Evolutionary conservation across 768 basidiomycete genomes (phyloP), one percentile per base, ranked within the genome.

Genomic region (Dacryopinax primogenitus): DNA sequence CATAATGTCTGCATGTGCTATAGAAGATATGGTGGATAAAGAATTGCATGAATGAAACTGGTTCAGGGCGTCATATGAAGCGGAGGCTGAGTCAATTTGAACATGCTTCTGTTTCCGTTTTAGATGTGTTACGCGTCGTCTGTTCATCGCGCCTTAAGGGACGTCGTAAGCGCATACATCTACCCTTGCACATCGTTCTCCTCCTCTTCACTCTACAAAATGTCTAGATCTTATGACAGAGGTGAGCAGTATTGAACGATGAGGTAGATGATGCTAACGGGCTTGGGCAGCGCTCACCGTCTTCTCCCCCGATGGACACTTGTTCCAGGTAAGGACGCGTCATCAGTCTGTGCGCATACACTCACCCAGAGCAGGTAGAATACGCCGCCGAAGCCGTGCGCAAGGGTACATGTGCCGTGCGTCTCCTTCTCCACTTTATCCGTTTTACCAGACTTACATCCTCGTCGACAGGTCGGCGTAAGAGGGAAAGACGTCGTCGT

Each of bases 281-380:
- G n/a, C n/a, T n/a, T n/a, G n/a, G n/a, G n/a, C n/a, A 96, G 94
- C 94, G 58, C 86, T 98, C 68, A 98, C 95, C 68, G 92, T 95
- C 73, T 95, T 96, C 82, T 96, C 93, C 44, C 95, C 95, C 66
- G 96, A 98, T 80, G 96, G 96, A 18, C 96, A 99, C 79, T 80
- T 99, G 71, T 96, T 97, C 82, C 93, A 97, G 83, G 93, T 91
- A 69, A n/a, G n/a, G n/a, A n/a, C 67, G 77, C 66, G 44, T 66
- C 33, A 63, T 36, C 69, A 69, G 47, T 21, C 47, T 15, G 33
- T 33, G 32, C 63, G 39, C 62, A 32, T 26, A 33, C 36, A 2
- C 34, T 71, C 71, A 65, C 62, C 62, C 41, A 47, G 65, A 35
- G 68, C 76, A 98, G 93, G 96, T 99, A 70, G 96, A 99, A 78